Evolutionary conservation across 2,329 filamentous ascomycete genomes (phyloP).

Genomic region (Aureobasidium sp.): DNA sequence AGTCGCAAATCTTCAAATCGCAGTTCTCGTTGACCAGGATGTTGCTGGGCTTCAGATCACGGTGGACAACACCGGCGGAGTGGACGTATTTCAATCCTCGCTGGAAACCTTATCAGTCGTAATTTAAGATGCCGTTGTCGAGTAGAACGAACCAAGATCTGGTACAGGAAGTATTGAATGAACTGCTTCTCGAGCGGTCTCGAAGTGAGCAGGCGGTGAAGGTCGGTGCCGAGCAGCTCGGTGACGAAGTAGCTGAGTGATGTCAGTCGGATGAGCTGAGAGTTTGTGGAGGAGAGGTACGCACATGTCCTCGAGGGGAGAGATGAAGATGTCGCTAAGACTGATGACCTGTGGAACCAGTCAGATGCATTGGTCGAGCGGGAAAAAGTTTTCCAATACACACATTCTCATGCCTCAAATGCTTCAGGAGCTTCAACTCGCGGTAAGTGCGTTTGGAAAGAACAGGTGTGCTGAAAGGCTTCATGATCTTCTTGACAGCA

Average conservation of each 20-base stretch:
- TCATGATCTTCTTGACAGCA: constrained; percentile 99
- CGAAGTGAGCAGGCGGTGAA: constrained; percentile 90
- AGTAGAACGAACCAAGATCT: constrained; percentile 70
- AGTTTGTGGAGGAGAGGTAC: constrained; percentile 12
- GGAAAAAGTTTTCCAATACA: constrained; percentile 17
- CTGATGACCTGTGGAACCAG: constrained; percentile 63
- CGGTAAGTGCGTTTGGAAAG: constrained; percentile 96
- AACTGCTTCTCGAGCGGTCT: constrained; percentile 98
- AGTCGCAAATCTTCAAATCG: constrained; percentile 99
- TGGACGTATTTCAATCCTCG: constrained; percentile 98
- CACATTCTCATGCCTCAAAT: constrained; percentile 94
- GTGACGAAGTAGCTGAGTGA: constrained; percentile 86
- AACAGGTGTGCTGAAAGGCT: constrained; percentile 98
- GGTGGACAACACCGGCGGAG: constrained; percentile 94
- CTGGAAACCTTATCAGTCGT: constrained; percentile 37
- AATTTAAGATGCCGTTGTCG: background rate
- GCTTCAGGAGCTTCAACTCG: constrained; percentile 94
- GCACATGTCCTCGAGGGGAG: constrained; percentile 95
- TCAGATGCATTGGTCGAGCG: background rate
- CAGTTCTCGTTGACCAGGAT: constrained; percentile 99
- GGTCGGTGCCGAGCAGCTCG: constrained; percentile 90
- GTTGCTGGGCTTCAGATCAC: constrained; percentile 96
- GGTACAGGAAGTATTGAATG: constrained; percentile 99
- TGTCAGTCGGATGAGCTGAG: background rate
- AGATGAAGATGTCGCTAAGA: constrained; percentile 99